phyloP scores from a whole-genome alignment of 352 stramenopile genomes.

The Globisporangium nagaii region DNA sequence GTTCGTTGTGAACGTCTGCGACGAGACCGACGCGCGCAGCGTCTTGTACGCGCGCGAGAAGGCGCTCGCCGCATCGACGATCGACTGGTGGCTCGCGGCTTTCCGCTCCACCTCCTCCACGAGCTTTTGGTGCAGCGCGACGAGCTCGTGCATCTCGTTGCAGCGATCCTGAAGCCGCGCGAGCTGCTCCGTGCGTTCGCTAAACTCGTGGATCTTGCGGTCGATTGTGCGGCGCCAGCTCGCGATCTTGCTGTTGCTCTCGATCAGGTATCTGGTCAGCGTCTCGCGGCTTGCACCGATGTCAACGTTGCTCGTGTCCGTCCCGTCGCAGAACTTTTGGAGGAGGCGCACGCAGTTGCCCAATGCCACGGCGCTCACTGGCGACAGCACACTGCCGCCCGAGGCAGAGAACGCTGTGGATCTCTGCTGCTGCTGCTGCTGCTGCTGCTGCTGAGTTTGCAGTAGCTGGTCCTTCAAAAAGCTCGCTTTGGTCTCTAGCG shows the following conservation, averaged over 20 bases:
- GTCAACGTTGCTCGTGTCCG: constrained; percentile 7
- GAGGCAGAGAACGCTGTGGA: neutral
- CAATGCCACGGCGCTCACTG: constrained; percentile 26
- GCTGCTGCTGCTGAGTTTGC: neutral
- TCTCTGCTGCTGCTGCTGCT: neutral
- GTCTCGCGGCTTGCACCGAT: constrained; percentile 4
- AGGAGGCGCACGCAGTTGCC: constrained; percentile 42
- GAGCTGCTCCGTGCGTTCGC: constrained; percentile 34
- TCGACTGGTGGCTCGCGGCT: constrained; percentile 21
- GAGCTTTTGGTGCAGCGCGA: constrained; percentile 35
- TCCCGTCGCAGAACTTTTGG: constrained; percentile 34
- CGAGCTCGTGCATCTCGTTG: constrained; percentile 38
- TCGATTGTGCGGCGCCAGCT: constrained; percentile 42
- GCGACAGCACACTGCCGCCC: constrained; percentile 6
- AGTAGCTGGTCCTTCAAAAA: too few relatives aligned
- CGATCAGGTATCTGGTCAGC: constrained; percentile 24
- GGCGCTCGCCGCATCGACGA: constrained; percentile 35
- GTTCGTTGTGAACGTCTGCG: constrained; percentile 30
- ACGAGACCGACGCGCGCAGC: constrained; percentile 23
- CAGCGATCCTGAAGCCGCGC: constrained; percentile 33
- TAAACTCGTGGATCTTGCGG: constrained; percentile 37
- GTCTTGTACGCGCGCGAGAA: constrained; percentile 37
- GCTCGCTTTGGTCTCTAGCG: constrained; percentile 9
- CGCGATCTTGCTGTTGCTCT: constrained; percentile 42
- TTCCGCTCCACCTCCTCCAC: constrained; percentile 40